Percentiles rank a stretch among this genome's conserved stretches.
These are phyloP conservation scores for Phytopythium boreale DNA, from an alignment of 352 stramenopile species.

Conservation along the genomic window DNA sequence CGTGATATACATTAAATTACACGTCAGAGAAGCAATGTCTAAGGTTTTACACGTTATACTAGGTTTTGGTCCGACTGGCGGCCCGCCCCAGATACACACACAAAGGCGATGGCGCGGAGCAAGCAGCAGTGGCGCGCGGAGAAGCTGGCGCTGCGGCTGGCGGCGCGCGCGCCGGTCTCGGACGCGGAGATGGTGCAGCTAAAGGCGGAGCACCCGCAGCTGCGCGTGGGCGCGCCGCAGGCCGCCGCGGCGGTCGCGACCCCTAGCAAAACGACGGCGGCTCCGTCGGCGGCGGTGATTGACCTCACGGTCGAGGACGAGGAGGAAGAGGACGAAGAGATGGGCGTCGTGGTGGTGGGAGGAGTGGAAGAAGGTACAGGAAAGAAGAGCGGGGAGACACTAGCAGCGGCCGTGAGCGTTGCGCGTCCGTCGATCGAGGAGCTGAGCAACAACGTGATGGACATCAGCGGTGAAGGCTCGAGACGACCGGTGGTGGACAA, in stretches of 20 bases:
- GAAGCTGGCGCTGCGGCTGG: slow-evolving; percentile 13
- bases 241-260: no score
- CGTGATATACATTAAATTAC: not conserved
- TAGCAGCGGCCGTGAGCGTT: slow-evolving; percentile 5
- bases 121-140: slow-evolving; percentile 38
- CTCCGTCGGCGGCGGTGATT: slow-evolving; percentile 19
- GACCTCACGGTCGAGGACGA: slow-evolving; percentile 60
- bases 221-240: not conserved
- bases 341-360: not conserved
- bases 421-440: not conserved
- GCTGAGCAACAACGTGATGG: not conserved
- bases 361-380: not conserved
- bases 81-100: not conserved
- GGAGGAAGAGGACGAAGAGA: slow-evolving; percentile 44
- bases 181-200: not conserved
- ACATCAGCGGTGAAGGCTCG: not conserved
- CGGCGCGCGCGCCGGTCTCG: not conserved
- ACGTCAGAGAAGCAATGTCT: no score
- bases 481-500: not conserved
- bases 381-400: not conserved
- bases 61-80: not conserved
- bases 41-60: not conserved
- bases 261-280: not conserved
- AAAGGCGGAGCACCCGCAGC: slow-evolving; percentile 4
- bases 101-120: slow-evolving; percentile 25